A percentile compares a stretch with the other conserved stretches of the same genome.
These are phyloP conservation scores for Acanthamoeba triangularis DNA, from an alignment of 208 protist genomes.

Conservation along the genomic window DNA sequence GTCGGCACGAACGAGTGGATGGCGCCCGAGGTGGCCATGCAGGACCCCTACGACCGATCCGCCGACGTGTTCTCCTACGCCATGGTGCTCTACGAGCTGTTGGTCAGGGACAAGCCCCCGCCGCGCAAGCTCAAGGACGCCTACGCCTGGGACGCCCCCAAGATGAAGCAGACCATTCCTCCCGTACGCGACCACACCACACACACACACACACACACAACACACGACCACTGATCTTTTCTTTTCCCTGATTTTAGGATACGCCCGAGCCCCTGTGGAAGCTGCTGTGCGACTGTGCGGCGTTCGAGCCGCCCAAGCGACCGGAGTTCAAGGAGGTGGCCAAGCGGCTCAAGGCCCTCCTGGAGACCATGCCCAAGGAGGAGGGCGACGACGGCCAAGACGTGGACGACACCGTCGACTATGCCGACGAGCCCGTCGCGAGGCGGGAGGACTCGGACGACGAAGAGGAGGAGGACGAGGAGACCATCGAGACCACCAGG, in stretches of 20 bases:
- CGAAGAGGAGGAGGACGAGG: constrained; percentile 8
- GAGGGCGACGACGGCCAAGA: constrained; percentile 37
- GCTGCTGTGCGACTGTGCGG: constrained; percentile 56
- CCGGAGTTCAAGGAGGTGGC: constrained; percentile 59
- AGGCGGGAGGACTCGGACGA: not conserved
- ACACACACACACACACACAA: not conserved
- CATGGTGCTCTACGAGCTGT: constrained; percentile 66
- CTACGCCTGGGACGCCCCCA: constrained; percentile 41
- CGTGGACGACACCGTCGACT: constrained; percentile 34
- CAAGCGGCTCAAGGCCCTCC: constrained; percentile 29
- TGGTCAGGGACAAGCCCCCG: constrained; percentile 48
- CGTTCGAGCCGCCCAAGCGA: constrained; percentile 43
- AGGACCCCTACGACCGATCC: constrained; percentile 41
- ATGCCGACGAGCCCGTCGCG: constrained; percentile 2
- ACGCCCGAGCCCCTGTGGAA: constrained; percentile 60
- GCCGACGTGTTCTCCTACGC: constrained; percentile 75
- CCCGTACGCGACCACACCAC: not conserved
- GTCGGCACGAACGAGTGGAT: constrained; percentile 74
- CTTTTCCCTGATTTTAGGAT: not conserved
- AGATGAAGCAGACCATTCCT: constrained; percentile 48
- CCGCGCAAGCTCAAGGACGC: constrained; percentile 67
- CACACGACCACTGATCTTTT: not conserved
- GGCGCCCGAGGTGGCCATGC: constrained; percentile 73
- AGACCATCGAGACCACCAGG: constrained; percentile 58
- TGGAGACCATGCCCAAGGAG: constrained; percentile 47